Evolutionary conservation across 495 filamentous ascomycete genomes (phyloP), one percentile per base, ranked within the genome.

Genomic region (Podospora anserina): DNA sequence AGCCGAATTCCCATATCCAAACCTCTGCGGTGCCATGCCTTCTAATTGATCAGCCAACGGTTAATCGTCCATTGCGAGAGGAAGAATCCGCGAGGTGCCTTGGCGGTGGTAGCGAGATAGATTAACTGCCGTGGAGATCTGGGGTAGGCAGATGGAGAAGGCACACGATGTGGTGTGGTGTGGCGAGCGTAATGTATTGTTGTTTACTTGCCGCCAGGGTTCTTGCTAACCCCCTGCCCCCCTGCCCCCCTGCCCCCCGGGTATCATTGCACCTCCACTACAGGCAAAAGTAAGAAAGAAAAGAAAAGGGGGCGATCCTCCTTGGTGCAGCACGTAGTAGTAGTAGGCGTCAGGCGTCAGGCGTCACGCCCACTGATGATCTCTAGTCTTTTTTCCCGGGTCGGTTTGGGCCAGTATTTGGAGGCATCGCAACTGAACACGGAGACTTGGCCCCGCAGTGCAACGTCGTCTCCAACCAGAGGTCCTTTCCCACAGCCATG

Each of bases 1-100:
- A 63, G 66, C 71, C 71, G 71, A 71, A 15, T 64, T 71, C 66
- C 71, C 71, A 71, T 73, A 73, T 60, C 66, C 71, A 69, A 54
- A 44, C 39, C 55, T 64, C 60, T 68, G 66, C 61, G 61, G 56
- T 32, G 64, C 65, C 27, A 68, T 55, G 28, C 23, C 61, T 63
- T 6, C 60, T 67, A 65, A 71, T 74, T 61, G 69, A 71, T 57
- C 60, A 34, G 18, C 69, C 61, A 57, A 57, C 63, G 56, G 64
- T 65, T 69, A 61, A 68, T 73, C 64, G n/a, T 55, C 60, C 32
- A 44, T 58, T 56, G 55, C 60, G 68, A 28, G 57, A 32, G 54
- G 63, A 53, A 23, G 30, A 60, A 49, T 57, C 61, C 61, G 64
- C 66, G 68, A 70, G 56, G 60, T 59, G 53, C 27, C 69, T 71